Conservation (phyloP, 805 yeast species). For the Candida andamanensis region DNA sequence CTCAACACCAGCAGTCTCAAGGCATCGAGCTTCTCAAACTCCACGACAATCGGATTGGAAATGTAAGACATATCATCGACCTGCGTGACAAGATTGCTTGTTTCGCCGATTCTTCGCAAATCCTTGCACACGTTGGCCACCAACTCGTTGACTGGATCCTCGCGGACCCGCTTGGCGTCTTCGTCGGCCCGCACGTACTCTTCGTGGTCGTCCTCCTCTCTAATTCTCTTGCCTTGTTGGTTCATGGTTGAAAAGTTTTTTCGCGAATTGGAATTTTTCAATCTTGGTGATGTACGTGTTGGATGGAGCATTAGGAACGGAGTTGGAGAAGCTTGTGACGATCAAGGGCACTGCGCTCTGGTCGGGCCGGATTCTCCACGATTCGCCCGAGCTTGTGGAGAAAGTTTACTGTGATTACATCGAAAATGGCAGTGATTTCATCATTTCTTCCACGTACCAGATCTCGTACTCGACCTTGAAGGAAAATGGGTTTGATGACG, state of each 20-base stretch:
- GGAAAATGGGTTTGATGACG: slow-evolving; percentile 14
- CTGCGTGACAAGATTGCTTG: slow-evolving; percentile 33
- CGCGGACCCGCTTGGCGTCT: slow-evolving; percentile 33
- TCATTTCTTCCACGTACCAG: slow-evolving; percentile 60
- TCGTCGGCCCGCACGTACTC: slow-evolving; percentile 19
- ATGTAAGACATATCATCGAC: slow-evolving; percentile 57
- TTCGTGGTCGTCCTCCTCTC: slow-evolving; percentile 13
- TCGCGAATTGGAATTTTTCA: background rate
- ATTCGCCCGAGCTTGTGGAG: slow-evolving; percentile 39
- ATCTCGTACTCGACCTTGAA: slow-evolving; percentile 41
- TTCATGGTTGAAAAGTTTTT: slow-evolving; percentile 4
- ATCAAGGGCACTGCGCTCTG: slow-evolving; percentile 39
- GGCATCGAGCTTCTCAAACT: slow-evolving; percentile 56
- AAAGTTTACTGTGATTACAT: slow-evolving; percentile 49
- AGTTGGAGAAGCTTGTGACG: slow-evolving; percentile 44
- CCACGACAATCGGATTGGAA: slow-evolving; percentile 60
- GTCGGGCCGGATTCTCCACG: slow-evolving; percentile 53
- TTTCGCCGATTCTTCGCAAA: slow-evolving; percentile 40
- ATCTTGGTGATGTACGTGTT: slow-evolving; percentile 13
- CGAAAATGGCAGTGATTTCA: slow-evolving; percentile 49
- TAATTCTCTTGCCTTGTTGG: slow-evolving; percentile 9
- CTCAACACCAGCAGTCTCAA: slow-evolving; percentile 55
- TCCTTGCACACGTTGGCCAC: slow-evolving; percentile 42
- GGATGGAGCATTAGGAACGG: slow-evolving; percentile 69
- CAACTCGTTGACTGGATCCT: slow-evolving; percentile 38